Evolutionary conservation across 1,284 basidiomycete species (phyloP), one percentile per base, ranked within the genome.

Genomic region (Spongiforma sp.): DNA sequence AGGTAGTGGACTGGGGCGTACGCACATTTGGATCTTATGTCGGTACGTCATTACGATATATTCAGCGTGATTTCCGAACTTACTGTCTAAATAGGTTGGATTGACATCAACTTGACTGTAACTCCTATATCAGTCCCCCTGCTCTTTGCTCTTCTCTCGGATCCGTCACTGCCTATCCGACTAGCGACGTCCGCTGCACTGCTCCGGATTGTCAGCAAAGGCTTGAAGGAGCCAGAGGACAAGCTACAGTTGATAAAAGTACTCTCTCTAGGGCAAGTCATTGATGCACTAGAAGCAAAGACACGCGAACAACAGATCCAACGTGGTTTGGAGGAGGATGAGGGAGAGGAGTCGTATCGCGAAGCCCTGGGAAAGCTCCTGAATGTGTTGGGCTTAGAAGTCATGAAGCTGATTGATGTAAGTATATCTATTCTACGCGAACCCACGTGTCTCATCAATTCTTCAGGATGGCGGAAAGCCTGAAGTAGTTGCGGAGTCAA

Each of bases 81-180:
- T 37, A 75, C 15, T 55, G 30, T 68, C 61, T 54, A 53, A 36
- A 53, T 71, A 97, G 95, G 96, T 12, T 99, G 98, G 98, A 93
- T 99, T 71, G 98, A 99, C 75, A 96, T 99, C 73, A 94, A 94
- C 71, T 83, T 99, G 63, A 94, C 98, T 34, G 92, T 99, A 66
- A 99, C 96, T 2, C 94, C 93, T 28, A 89, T 88, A 14, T 96
- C 96, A 1, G 89, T 99, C 33, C 88, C 91, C 9, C 81, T 99
- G 56, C 85, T 99, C 57, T 97, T 96, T 77, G 89, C 85, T 50
- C 84, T 98, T 33, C 87, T 99, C 52, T 91, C 91, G n/a, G 93
- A 95, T 71, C 78, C 85, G 0, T 90, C 91, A 17, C 77, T 94
- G 26, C 84, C 91, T 2, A 90, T 98, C 67, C 93, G 96, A 39